Evolutionary conservation across 106 monocot genomes (phyloP).

Genomic region (Phalaenopsis equestris): DNA sequence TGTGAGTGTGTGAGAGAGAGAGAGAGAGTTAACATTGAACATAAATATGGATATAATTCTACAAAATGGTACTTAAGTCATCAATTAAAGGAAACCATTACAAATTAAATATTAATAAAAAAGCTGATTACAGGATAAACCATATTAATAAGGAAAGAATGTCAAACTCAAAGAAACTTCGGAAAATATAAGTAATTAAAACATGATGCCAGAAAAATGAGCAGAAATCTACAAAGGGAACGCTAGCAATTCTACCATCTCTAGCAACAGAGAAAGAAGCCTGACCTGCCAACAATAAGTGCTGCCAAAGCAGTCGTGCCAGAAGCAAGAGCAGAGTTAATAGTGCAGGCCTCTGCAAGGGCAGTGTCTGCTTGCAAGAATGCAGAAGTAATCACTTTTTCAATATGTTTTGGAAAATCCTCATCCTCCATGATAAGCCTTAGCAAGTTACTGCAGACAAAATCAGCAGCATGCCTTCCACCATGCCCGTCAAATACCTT

Average conservation of each 20-base stretch:
- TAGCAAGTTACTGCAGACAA: constrained; percentile 61
- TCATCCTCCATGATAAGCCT: constrained; percentile 57
- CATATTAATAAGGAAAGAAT: neutral
- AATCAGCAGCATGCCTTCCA: constrained; percentile 90
- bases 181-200: neutral
- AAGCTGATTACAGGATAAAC: too few species aligned
- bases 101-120: neutral
- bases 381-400: constrained; percentile 67
- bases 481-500: constrained; percentile 97
- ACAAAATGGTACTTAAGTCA: neutral
- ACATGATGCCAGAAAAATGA: neutral
- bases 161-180: neutral
- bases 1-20: too few species aligned
- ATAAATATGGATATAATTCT: neutral
- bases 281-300: constrained; percentile 75
- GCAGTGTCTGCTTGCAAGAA: constrained; percentile 76
- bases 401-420: constrained; percentile 58
- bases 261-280: constrained; percentile 2
- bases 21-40: too few species aligned
- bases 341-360: constrained; percentile 72
- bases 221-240: neutral
- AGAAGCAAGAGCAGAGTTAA: constrained; percentile 65
- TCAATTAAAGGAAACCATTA: neutral
- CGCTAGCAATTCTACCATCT: neutral
- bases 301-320: constrained; percentile 81